Evolutionary conservation across 73 alveolate genomes (phyloP), one percentile per base, ranked within the genome.

Genomic region (Uronychia setigera): DNA sequence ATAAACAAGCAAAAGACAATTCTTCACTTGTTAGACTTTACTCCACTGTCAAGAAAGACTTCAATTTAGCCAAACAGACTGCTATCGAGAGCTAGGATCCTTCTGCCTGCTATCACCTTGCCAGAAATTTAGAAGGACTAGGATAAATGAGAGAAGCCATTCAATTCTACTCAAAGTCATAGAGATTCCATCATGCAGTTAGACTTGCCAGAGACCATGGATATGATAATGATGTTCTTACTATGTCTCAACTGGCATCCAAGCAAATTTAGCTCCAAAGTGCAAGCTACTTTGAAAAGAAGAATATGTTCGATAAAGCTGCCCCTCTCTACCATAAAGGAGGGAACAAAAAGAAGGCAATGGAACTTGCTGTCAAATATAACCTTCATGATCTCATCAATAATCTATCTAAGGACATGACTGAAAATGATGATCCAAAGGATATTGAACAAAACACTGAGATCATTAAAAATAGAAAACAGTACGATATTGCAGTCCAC

Each of bases 251-350:
- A 26, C 88, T 92, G 58, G 84, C 90, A 74, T 93, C 97, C 83
- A 92, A 95, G 84, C 84, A 92, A 67, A 92, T 98, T 9, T 94
- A 92, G 97, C 94, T 96, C 82, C 85, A 96, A 87, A 83, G 95
- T 0, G 99, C 99, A 26, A 97, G 91, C 58, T 98, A 98, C 79
- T 98, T 98, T 81, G 99, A 98, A 86, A 91, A 89, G 82, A 98
- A 96, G 86, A 94, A 94, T 58, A 91, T 93, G 75, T 92, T 92
- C 34, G 97, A 98, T 74, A 91, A 95, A 87, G 99, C 99, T 5
- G 98, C 97, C 34, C 87, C 91, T 35, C 95, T 98, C 35, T 98
- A 95, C 74, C 88, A 87, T 79, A 92, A 94, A 85, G 99, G 99
- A 33, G 98, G 98, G 46, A 96, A 98, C 88, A 79, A 95, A 5